Evolutionary conservation across 1,284 basidiomycete genomes (phyloP).

Genomic region (Heliocybe sulcata): DNA sequence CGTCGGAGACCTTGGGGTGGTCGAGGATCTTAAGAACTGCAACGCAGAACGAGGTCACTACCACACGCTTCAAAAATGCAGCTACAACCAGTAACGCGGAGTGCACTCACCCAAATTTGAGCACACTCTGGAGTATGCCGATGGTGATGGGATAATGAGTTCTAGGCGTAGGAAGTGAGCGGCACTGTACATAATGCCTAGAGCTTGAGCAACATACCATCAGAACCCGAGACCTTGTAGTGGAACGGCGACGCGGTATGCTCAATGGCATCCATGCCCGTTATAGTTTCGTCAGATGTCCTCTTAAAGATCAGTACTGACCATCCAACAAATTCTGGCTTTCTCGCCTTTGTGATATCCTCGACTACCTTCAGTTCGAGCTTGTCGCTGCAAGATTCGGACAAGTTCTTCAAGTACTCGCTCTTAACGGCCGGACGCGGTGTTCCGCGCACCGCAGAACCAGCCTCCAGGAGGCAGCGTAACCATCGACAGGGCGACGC

Average conservation of each 20-base stretch:
- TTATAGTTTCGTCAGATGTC: slow-evolving; percentile 34
- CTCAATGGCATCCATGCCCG: slow-evolving; percentile 33
- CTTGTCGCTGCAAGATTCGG: slow-evolving; percentile 33
- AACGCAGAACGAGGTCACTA: slow-evolving; percentile 55
- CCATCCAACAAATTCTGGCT: too few relatives aligned
- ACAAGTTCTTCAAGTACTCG: slow-evolving; percentile 38
- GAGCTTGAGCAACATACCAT: slow-evolving; percentile 14
- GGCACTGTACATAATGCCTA: neutral
- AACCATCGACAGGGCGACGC: slow-evolving; percentile 33
- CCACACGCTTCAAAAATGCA: slow-evolving; percentile 48
- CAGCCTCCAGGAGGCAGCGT: slow-evolving; percentile 27
- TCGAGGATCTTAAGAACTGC: slow-evolving; percentile 30
- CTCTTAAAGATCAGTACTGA: slow-evolving; percentile 12
- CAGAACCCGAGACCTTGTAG: slow-evolving; percentile 24
- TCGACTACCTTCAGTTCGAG: slow-evolving; percentile 45
- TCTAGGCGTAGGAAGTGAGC: slow-evolving; percentile 7
- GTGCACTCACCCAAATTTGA: slow-evolving; percentile 37
- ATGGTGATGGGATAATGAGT: slow-evolving; percentile 48
- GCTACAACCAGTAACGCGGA: slow-evolving; percentile 10
- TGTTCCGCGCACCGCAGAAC: slow-evolving; percentile 46
- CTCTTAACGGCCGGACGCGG: slow-evolving; percentile 46
- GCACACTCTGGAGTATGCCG: slow-evolving; percentile 45
- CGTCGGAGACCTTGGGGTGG: slow-evolving; percentile 22
- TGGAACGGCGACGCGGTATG: slow-evolving; percentile 42
- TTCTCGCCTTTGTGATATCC: slow-evolving; percentile 45